Conservation (phyloP, 2,329 filamentous ascomycete genomes). For the Uncinocarpus reesii region DNA sequence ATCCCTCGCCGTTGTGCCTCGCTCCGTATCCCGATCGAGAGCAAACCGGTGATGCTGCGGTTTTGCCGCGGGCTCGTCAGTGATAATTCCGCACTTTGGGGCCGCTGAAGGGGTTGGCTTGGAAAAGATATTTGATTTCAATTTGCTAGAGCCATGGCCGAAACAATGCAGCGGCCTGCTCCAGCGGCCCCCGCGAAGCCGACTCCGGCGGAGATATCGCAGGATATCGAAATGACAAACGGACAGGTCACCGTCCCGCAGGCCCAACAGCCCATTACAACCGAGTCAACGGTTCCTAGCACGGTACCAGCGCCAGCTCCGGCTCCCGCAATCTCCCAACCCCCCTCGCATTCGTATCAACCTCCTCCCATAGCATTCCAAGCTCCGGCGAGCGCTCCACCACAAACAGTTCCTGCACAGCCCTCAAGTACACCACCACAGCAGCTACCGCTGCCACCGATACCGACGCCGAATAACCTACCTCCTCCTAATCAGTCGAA, state of each 20-base stretch:
- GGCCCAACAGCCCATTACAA: constrained; percentile 17
- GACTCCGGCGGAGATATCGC: background rate
- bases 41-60: background rate
- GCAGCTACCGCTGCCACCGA: constrained; percentile 9
- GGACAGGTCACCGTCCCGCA: constrained; percentile 16
- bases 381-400: background rate
- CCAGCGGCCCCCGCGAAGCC: background rate
- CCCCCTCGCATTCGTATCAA: constrained; percentile 33
- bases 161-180: background rate
- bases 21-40: background rate
- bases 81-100: background rate
- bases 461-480: constrained; percentile 18
- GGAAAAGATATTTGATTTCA: background rate
- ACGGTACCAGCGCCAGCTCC: constrained; percentile 16
- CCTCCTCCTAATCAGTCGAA: constrained; percentile 24
- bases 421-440: constrained; percentile 10
- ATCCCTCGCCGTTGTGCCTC: background rate
- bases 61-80: background rate
- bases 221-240: constrained; percentile 15
- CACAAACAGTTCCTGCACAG: constrained; percentile 10
- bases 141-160: background rate
- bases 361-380: constrained; percentile 29
- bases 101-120: background rate
- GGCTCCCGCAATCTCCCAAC: constrained; percentile 20
- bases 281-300: constrained; percentile 1